Evolutionary conservation across 2,329 filamentous ascomycete species (phyloP).

Genomic region (Calonectria pseudoturangicola): DNA sequence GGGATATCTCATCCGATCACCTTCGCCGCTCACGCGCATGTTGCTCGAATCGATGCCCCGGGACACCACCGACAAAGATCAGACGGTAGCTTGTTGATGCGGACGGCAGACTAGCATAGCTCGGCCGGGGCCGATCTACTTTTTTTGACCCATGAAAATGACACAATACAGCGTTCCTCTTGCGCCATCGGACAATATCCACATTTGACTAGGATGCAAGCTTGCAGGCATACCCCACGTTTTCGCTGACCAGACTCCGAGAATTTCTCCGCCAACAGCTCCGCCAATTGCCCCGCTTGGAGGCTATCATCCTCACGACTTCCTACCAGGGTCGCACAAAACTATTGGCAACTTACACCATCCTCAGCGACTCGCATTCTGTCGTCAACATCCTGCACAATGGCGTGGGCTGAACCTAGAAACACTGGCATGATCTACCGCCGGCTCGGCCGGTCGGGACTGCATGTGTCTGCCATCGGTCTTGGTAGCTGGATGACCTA

Average conservation of each 20-base stretch:
- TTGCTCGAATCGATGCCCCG: conserved; percentile 52
- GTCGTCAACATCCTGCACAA: conserved; percentile 49
- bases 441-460: conserved; percentile 70
- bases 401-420: conserved; percentile 66
- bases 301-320: conserved; percentile 27
- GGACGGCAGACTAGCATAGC: conserved; percentile 5
- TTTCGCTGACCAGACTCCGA: conserved; percentile 39
- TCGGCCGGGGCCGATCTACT: conserved; percentile 22
- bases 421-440: conserved; percentile 67
- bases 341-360: conserved; percentile 17
- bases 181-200: conserved; percentile 47
- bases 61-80: conserved; percentile 46
- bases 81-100: conserved; percentile 32
- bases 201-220: conserved; percentile 8
- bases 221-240: conserved; percentile 39
- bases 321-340: conserved; percentile 31
- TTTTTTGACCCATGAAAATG: conserved; percentile 40
- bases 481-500: conserved; percentile 81
- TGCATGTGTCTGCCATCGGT: conserved; percentile 80
- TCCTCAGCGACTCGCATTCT: conserved; percentile 17
- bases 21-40: conserved; percentile 54
- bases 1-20: conserved; percentile 52
- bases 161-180: conserved; percentile 40
- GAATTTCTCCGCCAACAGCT: conserved; percentile 52
- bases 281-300: conserved; percentile 6